Evolutionary conservation across 768 basidiomycete genomes (phyloP).

Genomic region (Mycena venus): DNA sequence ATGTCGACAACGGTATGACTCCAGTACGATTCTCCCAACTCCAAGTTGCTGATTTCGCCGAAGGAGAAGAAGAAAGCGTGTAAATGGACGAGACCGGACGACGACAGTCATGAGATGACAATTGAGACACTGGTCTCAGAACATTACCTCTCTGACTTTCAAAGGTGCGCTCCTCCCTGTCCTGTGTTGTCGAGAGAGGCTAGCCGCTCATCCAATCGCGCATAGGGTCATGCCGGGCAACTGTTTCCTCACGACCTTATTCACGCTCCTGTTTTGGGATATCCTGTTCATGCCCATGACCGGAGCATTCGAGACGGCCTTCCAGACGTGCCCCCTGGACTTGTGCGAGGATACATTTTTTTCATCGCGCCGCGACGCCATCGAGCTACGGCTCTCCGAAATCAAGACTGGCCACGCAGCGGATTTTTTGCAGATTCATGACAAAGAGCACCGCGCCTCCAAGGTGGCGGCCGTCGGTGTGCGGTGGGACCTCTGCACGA

Average conservation of each 20-base stretch:
- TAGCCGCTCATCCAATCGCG: neutral
- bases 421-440: constrained; percentile 59
- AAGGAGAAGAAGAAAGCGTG: constrained; percentile 11
- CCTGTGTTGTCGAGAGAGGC: neutral
- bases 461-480: constrained; percentile 76
- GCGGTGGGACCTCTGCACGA: constrained; percentile 70
- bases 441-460: constrained; percentile 63
- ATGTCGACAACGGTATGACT: neutral
- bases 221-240: constrained; percentile 1
- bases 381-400: constrained; percentile 66
- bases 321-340: constrained; percentile 81
- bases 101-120: neutral
- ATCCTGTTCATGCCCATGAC: constrained; percentile 70
- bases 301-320: constrained; percentile 84
- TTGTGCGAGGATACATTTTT: constrained; percentile 79
- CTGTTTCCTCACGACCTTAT: constrained; percentile 15
- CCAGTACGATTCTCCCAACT: neutral
- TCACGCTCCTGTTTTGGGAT: constrained; percentile 69
- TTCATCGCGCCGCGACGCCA: constrained; percentile 62
- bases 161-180: neutral
- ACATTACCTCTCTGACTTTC: constrained; percentile 3
- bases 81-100: neutral
- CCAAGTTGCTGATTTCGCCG: neutral
- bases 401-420: constrained; percentile 59
- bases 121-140: constrained; percentile 12